Percentiles rank a stretch among this genome's conserved stretches.
Conservation (phyloP, 768 basidiomycete genomes). For the Termitomyces sp. region DNA sequence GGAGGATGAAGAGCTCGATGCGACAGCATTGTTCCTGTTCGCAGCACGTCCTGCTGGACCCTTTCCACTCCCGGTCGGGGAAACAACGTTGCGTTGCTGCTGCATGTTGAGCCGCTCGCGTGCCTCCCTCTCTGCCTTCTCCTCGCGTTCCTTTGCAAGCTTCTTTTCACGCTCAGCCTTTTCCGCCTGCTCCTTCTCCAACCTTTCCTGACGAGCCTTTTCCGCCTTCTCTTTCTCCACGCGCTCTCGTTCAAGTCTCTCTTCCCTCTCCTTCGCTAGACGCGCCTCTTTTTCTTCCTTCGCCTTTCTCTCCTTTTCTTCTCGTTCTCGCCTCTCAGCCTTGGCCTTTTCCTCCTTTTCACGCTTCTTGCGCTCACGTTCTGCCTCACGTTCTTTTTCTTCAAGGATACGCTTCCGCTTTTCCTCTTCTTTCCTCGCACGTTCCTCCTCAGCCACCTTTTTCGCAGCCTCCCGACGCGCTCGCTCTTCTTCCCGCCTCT, state of each 20-base stretch:
- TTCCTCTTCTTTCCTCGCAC: conserved; percentile 80
- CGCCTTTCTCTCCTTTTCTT: conserved; percentile 58
- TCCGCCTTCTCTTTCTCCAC: conserved; percentile 38
- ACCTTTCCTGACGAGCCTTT: conserved; percentile 26
- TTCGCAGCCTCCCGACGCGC: conserved; percentile 68
- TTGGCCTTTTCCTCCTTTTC: conserved; percentile 71
- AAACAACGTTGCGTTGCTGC: conserved; percentile 46
- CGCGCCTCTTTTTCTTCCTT: conserved; percentile 67
- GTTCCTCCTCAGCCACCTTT: conserved; percentile 81
- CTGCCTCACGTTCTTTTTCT: conserved; percentile 76
- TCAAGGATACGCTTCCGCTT: conserved; percentile 68
- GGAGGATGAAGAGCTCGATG: conserved; percentile 42
- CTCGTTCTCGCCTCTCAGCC: conserved; percentile 72
- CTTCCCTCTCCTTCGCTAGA: conserved; percentile 61
- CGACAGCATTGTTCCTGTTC: conserved; percentile 38
- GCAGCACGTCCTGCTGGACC: conserved; percentile 44
- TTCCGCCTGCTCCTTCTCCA: conserved; percentile 37
- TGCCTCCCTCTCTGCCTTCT: conserved; percentile 25
- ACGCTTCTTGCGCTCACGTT: conserved; percentile 69
- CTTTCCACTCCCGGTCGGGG: conserved; percentile 22
- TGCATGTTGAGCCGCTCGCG: conserved; percentile 26
- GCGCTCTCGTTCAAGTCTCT: conserved; percentile 44
- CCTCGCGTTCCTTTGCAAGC: conserved; percentile 27
- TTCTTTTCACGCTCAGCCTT: conserved; percentile 31
- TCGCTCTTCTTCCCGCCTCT: conserved; percentile 87